Conservation (phyloP, 352 stramenopile genomes). For the Phytophthora hibernalis region DNA sequence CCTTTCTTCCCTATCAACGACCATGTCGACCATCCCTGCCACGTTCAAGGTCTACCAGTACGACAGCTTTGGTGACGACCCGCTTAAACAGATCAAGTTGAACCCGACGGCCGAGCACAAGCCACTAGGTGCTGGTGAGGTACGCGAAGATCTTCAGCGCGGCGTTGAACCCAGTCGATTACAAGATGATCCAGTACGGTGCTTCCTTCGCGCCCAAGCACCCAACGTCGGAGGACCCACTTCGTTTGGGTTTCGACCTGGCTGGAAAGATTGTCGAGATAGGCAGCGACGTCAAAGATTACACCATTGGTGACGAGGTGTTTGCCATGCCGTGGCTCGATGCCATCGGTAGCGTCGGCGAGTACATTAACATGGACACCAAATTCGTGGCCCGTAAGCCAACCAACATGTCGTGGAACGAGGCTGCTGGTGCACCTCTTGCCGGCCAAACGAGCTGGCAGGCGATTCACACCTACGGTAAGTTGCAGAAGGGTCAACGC, state of each 20-base stretch:
- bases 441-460: constrained; percentile 43
- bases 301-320: constrained; percentile 41
- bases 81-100: constrained; percentile 35
- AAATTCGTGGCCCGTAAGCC: constrained; percentile 43
- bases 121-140: constrained; percentile 25
- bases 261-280: constrained; percentile 44
- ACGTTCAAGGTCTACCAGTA: constrained; percentile 40
- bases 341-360: constrained; percentile 30
- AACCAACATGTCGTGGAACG: constrained; percentile 35
- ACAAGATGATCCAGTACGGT: constrained; percentile 21
- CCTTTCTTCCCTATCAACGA: not conserved
- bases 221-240: constrained; percentile 29
- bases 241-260: constrained; percentile 44
- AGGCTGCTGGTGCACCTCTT: constrained; percentile 33
- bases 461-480: constrained; percentile 29
- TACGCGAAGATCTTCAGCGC: constrained; percentile 45
- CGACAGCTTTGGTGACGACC: constrained; percentile 30
- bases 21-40: constrained; percentile 9
- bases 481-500: constrained; percentile 35
- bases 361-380: constrained; percentile 38
- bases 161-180: constrained; percentile 34
- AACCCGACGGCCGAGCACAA: constrained; percentile 17
- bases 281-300: constrained; percentile 33
- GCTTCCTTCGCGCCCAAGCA: not conserved
- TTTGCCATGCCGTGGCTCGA: constrained; percentile 29